Evolutionary conservation across 805 yeast species (phyloP).

Genomic region (Kluyveromyces lactis): DNA sequence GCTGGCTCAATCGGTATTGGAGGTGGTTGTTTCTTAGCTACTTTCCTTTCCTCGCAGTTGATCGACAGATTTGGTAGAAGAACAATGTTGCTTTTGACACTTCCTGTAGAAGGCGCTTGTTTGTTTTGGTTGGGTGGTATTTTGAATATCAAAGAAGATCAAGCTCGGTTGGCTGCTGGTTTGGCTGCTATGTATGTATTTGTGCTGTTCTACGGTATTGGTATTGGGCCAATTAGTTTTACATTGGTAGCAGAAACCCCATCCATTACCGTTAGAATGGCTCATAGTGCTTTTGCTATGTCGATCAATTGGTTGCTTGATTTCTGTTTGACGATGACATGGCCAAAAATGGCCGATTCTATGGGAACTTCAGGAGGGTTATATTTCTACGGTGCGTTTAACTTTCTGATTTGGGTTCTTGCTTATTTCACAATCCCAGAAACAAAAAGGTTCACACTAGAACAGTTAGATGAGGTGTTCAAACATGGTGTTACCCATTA

Average conservation of each 20-base stretch:
- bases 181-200: constrained; percentile 40
- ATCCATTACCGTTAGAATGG: constrained; percentile 43
- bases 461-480: constrained; percentile 70
- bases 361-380: constrained; percentile 43
- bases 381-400: constrained; percentile 47
- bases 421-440: constrained; percentile 46
- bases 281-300: constrained; percentile 44
- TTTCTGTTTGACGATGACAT: constrained; percentile 47
- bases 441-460: constrained; percentile 63
- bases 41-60: constrained; percentile 40
- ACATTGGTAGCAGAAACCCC: constrained; percentile 46
- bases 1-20: constrained; percentile 43
- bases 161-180: constrained; percentile 36
- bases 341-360: constrained; percentile 40
- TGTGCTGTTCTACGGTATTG: constrained; percentile 39
- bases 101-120: constrained; percentile 52
- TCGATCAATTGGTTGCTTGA: constrained; percentile 35
- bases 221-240: constrained; percentile 50
- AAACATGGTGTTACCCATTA: constrained; percentile 18
- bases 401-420: constrained; percentile 38
- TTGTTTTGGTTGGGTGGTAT: constrained; percentile 45
- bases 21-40: constrained; percentile 39
- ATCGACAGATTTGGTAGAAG: constrained; percentile 45
- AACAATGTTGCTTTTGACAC: constrained; percentile 44
- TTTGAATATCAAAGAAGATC: constrained; percentile 31